Conservation (phyloP, 129 eudicot species). For the Tagetes patula region DNA sequence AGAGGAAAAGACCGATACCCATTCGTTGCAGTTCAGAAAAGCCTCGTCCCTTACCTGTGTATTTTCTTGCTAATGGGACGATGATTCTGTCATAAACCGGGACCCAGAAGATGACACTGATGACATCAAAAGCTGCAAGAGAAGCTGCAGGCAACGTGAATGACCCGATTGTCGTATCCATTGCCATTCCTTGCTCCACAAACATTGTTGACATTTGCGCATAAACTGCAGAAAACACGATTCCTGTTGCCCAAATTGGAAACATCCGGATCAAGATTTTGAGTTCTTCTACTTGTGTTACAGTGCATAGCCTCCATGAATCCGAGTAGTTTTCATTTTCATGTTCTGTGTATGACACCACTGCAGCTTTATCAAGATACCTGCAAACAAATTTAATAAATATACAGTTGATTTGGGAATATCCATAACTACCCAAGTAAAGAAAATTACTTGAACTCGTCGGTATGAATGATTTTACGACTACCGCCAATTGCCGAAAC, state of each 20-base stretch:
- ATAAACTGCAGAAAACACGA: constrained; percentile 50
- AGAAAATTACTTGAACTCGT: constrained; percentile 26
- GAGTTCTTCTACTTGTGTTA: constrained; percentile 60
- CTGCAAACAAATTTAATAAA: constrained; percentile 19
- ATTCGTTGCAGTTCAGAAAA: constrained; percentile 41
- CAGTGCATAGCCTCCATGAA: constrained; percentile 47
- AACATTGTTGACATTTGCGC: constrained; percentile 61
- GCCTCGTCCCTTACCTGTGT: constrained; percentile 36
- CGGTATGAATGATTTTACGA: constrained; percentile 36
- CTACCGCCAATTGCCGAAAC: constrained; percentile 32
- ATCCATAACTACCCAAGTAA: not conserved
- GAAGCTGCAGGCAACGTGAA: constrained; percentile 53
- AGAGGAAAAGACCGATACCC: constrained; percentile 42
- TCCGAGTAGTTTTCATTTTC: constrained; percentile 17
- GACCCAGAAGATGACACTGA: constrained; percentile 46
- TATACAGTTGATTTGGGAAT: not conserved
- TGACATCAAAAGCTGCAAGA: constrained; percentile 43
- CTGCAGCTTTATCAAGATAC: constrained; percentile 57
- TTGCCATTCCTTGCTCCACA: constrained; percentile 51
- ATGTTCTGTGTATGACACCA: constrained; percentile 25
- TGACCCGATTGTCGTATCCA: constrained; percentile 44
- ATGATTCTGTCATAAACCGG: constrained; percentile 49
- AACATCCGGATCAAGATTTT: constrained; percentile 50
- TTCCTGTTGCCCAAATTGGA: constrained; percentile 61
- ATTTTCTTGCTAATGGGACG: constrained; percentile 39